Base-by-base conservation (phyloP, 495 filamentous ascomycete species). In the Penicillium cataractarum region DNA sequence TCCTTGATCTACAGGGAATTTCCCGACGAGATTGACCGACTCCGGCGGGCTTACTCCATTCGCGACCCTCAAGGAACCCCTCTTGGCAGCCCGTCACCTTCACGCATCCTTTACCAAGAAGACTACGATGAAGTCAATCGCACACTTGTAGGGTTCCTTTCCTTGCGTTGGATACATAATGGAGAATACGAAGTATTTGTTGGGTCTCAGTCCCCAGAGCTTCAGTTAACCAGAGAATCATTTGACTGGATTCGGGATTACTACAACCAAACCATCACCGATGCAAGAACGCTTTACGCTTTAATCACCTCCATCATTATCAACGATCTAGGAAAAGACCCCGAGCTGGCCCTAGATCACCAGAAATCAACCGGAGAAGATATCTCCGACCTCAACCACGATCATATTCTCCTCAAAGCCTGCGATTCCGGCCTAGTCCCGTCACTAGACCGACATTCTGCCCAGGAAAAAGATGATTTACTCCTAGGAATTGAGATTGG, bases 401-500 rank as follows among this genome's bases (percentile, higher is more conserved):
- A 78, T 52, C 67, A 65, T 17, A 69, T 79, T 26, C 64, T 79
- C 22, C 63, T 74, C 22, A 72, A 70, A 37, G 74, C 76, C 6
- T 74, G 65, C 5, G 62, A 66, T 19, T 58, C 55, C 27, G 73
- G 70, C 10, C 50, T 77, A 8, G 46, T 79, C 1, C 17, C 26
- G 2, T 74, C 68, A 29, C 33, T 79, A 6, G 61, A 68, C 15
- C 57, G 44, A 6, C 68, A 79, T 0, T 21, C 72, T 19, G 7
- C 13, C 24, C 42, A 66, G 17, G 48, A 76, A 31, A 70, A 39
- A 39, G 61, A 62, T 24, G 66, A 74, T 49, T 26, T 84, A 35
- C 65, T 84, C 15, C 71, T 66, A n/a, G 73, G 74, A 39, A 73
- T 79, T 42, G 66, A 76, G 57, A 69, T 83, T 8, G 82, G 81